Conservation (phyloP, 2,329 filamentous ascomycete genomes). For the Ramularia endophylla region DNA sequence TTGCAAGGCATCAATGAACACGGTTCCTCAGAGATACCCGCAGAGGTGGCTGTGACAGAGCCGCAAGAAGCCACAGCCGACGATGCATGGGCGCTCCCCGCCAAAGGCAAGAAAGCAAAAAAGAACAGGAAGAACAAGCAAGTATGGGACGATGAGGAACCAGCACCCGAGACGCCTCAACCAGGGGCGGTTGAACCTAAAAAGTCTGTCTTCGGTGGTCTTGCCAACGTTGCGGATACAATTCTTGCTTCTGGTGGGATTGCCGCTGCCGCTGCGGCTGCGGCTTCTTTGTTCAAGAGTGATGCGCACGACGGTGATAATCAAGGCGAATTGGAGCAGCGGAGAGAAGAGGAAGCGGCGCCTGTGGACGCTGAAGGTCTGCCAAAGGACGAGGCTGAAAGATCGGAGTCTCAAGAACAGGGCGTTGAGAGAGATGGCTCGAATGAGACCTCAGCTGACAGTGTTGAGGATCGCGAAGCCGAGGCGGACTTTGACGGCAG, state of each 20-base stretch:
- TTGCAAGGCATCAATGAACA: no score
- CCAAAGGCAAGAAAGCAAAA: constrained; percentile 19
- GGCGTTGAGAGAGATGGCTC: no score
- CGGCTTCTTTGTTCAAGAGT: no score
- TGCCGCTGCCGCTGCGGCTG: constrained; percentile 19
- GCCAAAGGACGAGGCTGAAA: no score
- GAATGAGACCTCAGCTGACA: no score
- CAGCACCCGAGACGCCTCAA: background rate
- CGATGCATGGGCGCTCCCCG: constrained; percentile 9
- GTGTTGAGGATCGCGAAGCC: no score
- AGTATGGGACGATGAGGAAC: background rate
- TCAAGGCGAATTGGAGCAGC: constrained; percentile 12
- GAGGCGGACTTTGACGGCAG: no score
- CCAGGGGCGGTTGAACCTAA: background rate
- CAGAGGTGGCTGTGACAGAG: background rate
- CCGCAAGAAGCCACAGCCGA: background rate
- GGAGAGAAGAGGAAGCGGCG: constrained; percentile 31
- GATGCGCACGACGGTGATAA: constrained; percentile 18
- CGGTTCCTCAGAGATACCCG: background rate
- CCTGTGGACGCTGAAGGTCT: no score
- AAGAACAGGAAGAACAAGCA: constrained; percentile 17
- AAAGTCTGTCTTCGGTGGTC: constrained; percentile 11
- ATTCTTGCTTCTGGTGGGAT: constrained; percentile 24
- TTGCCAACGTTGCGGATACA: constrained; percentile 25
- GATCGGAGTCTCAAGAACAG: no score